A percentile compares a stretch with the other conserved stretches of the same genome.
These are phyloP conservation scores for Magnaporthiopsis poae DNA, from an alignment of 2,329 filamentous ascomycete species.

Conservation along the genomic window DNA sequence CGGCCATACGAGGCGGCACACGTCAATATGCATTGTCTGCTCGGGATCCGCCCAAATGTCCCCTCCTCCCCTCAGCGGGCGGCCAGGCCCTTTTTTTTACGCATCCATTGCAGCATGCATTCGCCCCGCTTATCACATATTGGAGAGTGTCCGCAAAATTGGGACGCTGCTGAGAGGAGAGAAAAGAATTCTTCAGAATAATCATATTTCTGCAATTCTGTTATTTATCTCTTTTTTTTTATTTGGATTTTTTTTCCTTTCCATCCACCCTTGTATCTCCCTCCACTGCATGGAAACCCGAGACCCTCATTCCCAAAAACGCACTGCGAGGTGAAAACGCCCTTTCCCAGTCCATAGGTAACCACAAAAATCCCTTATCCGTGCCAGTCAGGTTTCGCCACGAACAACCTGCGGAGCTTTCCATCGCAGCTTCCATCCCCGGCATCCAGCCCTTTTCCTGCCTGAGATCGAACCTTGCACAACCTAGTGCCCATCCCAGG, in stretches of 20 bases:
- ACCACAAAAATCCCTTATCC: no score
- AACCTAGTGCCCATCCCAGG: slow-evolving; percentile 1
- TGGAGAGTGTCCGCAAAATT: background rate
- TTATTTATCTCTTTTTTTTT: background rate
- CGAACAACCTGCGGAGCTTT: no score
- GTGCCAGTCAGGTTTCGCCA: no score
- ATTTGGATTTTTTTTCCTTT: background rate
- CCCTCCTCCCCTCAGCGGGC: no score
- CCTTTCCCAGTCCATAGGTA: no score
- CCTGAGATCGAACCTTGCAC: background rate
- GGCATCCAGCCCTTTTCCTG: background rate
- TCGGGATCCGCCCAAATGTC: no score
- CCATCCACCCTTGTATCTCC: background rate
- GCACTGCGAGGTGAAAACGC: background rate
- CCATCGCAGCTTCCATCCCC: no score
- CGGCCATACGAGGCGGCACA: no score
- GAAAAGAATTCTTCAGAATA: background rate
- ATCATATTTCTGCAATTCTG: background rate
- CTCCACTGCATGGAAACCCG: background rate
- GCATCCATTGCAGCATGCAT: background rate
- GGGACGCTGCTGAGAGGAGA: no score
- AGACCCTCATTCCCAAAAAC: background rate
- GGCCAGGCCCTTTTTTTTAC: background rate
- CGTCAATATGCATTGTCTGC: no score
- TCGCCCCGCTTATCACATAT: no score